These are phyloP conservation scores for Wickerhamomyces sp. DNA, from an alignment of 1,139 yeast genomes.

Conservation along the genomic window DNA sequence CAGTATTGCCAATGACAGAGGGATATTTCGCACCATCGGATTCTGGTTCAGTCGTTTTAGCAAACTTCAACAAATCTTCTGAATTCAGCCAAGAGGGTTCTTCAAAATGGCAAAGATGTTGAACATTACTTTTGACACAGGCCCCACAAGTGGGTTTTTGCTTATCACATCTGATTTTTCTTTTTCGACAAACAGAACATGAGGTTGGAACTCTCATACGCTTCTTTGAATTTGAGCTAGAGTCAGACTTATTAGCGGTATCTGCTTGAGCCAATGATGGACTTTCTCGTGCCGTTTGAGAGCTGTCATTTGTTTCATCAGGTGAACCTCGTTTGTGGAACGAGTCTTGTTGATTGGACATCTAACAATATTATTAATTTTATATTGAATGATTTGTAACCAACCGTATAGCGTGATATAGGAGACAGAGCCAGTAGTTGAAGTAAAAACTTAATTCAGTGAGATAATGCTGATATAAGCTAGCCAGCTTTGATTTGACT, in stretches of 20 bases:
- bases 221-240: too few relatives aligned
- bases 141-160: slow-evolving; percentile 58
- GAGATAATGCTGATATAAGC: too few relatives aligned
- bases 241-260: too few relatives aligned
- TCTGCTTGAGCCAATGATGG: too few relatives aligned
- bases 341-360: background rate
- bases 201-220: slow-evolving; percentile 39
- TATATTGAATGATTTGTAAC: too few relatives aligned
- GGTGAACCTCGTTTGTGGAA: background rate
- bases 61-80: slow-evolving; percentile 13
- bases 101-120: slow-evolving; percentile 55
- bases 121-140: slow-evolving; percentile 55
- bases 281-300: background rate
- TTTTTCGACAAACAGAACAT: slow-evolving; percentile 39
- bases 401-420: too few relatives aligned
- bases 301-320: background rate
- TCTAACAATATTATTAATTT: too few relatives aligned
- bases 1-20: background rate
- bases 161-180: slow-evolving; percentile 53
- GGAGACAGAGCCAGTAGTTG: too few relatives aligned
- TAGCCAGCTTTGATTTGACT: too few relatives aligned
- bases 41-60: slow-evolving; percentile 8
- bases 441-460: too few relatives aligned
- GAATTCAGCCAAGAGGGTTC: slow-evolving; percentile 38
- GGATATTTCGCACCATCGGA: background rate